Evolutionary conservation across 2,329 filamentous ascomycete species (phyloP).

Genomic region (Nemania serpens): DNA sequence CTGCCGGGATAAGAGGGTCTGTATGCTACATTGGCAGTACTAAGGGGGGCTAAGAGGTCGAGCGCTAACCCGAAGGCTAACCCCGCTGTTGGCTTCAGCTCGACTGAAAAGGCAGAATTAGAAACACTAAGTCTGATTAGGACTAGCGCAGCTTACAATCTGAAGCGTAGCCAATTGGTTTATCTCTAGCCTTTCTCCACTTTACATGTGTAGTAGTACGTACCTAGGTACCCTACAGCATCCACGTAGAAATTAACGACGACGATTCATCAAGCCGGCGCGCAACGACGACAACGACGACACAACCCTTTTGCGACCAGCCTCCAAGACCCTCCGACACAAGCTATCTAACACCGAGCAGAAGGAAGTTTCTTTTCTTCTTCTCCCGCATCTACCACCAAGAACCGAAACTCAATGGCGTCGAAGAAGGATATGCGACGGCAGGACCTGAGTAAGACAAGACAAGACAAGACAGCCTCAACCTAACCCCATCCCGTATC

Average conservation of each 20-base stretch:
- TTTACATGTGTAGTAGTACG: no score
- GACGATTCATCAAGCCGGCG: neutral
- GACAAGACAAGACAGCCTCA: constrained; percentile 30
- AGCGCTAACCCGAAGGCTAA: no score
- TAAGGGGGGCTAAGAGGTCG: no score
- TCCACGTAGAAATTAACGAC: no score
- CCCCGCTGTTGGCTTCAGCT: no score
- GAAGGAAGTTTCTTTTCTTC: neutral
- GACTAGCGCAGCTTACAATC: no score
- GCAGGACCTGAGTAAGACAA: constrained; percentile 68
- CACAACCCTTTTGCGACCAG: neutral
- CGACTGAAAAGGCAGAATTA: no score
- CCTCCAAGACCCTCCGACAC: neutral
- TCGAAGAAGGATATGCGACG: constrained; percentile 78
- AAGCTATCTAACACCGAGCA: neutral
- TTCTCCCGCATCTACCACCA: neutral
- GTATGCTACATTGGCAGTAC: neutral
- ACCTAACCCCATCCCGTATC: constrained; percentile 32
- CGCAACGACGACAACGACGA: constrained; percentile 4
- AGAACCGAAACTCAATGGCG: constrained; percentile 50
- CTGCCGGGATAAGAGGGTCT: constrained; percentile 7
- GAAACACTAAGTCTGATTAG: no score
- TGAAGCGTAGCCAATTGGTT: no score
- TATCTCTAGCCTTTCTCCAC: no score
- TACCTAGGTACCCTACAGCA: no score